Conservation (phyloP, 129 eudicot species). For the Daucus carota region DH1_v3.0 NC_030382.2:30028001-30028500, state of each 20-base stretch:
- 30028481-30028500: no score
- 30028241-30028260: constrained; percentile 90
- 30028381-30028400: background rate
- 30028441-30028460: background rate
- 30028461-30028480: no score
- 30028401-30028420: background rate
- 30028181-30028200: constrained; percentile 93
- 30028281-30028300: constrained; percentile 44
- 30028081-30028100: constrained; percentile 19
- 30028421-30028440: no score
- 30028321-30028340: background rate
- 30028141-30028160: constrained; percentile 47
- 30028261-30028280: constrained; percentile 93
- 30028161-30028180: constrained; percentile 94
- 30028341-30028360: background rate
- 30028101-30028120: constrained; percentile 9
- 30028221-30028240: constrained; percentile 80
- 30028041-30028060: constrained; percentile 73
- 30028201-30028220: constrained; percentile 96
- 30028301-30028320: background rate
- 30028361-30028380: background rate
- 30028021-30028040: constrained; percentile 59
- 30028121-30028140: background rate
- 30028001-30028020: constrained; percentile 98
- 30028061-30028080: constrained; percentile 93